These are phyloP conservation scores for Brachypodium distachyon DNA, from an alignment of 202 grass and related monocot species.

Conservation along the genomic window DNA sequence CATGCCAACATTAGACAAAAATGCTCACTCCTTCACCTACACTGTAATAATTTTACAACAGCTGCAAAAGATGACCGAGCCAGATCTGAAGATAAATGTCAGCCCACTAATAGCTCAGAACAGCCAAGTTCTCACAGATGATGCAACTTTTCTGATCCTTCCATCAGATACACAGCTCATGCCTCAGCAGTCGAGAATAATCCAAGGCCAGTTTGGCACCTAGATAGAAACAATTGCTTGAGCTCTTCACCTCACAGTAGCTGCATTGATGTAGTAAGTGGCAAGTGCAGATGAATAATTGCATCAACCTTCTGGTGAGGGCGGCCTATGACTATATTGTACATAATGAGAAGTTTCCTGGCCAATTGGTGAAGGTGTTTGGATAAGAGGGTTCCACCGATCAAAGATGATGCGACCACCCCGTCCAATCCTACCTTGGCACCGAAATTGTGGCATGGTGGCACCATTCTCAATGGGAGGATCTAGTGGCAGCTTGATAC, in stretches of 20 bases:
- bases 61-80: constrained; percentile 17
- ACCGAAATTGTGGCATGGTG: constrained; percentile 35
- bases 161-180: constrained; percentile 26
- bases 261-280: constrained; percentile 19
- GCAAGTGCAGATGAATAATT: constrained; percentile 9
- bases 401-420: constrained; percentile 95
- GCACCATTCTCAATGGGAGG: constrained; percentile 52
- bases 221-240: constrained; percentile 14
- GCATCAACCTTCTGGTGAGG: constrained; percentile 46
- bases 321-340: constrained; percentile 28
- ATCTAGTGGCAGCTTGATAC: constrained; percentile 52
- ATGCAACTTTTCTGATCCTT: background rate
- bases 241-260: constrained; percentile 25
- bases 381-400: constrained; percentile 57
- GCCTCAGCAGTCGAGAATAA: background rate
- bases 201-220: constrained; percentile 23
- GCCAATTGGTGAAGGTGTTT: constrained; percentile 48
- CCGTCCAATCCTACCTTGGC: constrained; percentile 77
- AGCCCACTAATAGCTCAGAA: background rate
- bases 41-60: constrained; percentile 47
- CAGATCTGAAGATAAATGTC: constrained; percentile 9
- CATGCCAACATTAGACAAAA: constrained; percentile 42
- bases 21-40: constrained; percentile 43
- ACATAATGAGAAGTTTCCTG: constrained; percentile 34
- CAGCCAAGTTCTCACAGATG: background rate